Evolutionary conservation across 768 basidiomycete genomes (phyloP).

Genomic region (Rhizopogon rudus): DNA sequence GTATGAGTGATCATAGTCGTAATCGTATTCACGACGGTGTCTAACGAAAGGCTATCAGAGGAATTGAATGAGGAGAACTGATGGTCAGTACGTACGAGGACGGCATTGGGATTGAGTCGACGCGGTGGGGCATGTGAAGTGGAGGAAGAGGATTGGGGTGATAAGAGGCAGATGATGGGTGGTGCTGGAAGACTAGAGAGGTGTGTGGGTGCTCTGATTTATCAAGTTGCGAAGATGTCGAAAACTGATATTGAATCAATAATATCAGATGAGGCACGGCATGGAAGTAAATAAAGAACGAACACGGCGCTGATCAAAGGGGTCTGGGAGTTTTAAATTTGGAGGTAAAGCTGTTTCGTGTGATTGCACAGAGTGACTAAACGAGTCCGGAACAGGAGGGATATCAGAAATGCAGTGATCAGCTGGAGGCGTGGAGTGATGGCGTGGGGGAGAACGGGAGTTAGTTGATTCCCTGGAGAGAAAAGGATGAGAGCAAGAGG

Average conservation of each 20-base stretch:
- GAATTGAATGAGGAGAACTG: constrained; percentile 16
- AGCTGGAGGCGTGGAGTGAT: constrained; percentile 18
- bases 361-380: constrained; percentile 10
- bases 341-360: constrained; percentile 27
- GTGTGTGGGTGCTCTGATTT: constrained; percentile 26
- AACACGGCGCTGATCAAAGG: constrained; percentile 32
- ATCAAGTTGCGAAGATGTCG: constrained; percentile 30
- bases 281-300: constrained; percentile 28
- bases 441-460: constrained; percentile 16
- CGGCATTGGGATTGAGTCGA: constrained; percentile 33
- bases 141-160: constrained; percentile 10
- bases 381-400: background rate
- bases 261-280: constrained; percentile 34
- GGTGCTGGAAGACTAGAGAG: constrained; percentile 16
- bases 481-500: constrained; percentile 9
- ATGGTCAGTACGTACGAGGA: constrained; percentile 27
- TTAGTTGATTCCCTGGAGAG: constrained; percentile 24
- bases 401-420: constrained; percentile 31
- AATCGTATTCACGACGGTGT: constrained; percentile 34
- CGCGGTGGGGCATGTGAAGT: constrained; percentile 47
- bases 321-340: constrained; percentile 28
- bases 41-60: constrained; percentile 24
- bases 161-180: constrained; percentile 9
- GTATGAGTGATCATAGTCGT: constrained; percentile 35
- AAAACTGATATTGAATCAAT: constrained; percentile 36